phyloP scores from a whole-genome alignment of 2,329 filamentous ascomycete genomes.

The Clarireedia hainanense region DNA sequence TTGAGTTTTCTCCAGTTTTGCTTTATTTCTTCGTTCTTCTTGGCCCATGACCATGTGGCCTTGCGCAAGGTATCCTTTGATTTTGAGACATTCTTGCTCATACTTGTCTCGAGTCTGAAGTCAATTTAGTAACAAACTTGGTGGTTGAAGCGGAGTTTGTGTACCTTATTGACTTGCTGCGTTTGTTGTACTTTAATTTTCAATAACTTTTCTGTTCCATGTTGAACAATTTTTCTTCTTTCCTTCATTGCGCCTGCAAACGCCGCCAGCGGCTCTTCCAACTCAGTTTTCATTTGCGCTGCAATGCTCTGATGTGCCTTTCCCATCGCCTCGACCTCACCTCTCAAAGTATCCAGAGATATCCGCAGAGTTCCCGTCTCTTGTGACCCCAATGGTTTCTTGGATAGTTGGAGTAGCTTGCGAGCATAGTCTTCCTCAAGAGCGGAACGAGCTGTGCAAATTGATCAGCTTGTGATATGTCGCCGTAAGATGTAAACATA shows the following conservation, averaged over 20 bases:
- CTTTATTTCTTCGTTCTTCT: constrained; percentile 97
- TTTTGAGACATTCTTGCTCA: constrained; percentile 95
- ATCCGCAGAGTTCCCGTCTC: constrained; percentile 76
- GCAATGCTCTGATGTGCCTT: constrained; percentile 90
- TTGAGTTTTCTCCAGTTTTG: constrained; percentile 97
- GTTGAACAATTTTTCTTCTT: constrained; percentile 90
- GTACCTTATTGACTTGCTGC: constrained; percentile 79
- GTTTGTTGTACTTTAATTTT: constrained; percentile 94
- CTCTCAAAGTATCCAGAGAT: constrained; percentile 81
- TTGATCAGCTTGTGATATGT: not conserved
- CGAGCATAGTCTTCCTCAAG: constrained; percentile 96
- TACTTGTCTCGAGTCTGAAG: constrained; percentile 77
- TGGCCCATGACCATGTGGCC: constrained; percentile 99
- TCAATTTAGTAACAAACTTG: constrained; percentile 14
- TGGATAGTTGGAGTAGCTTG: constrained; percentile 76
- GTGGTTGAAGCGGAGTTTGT: constrained; percentile 17
- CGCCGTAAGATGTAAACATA: constrained; percentile 34
- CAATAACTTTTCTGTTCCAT: constrained; percentile 85
- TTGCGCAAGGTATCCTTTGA: constrained; percentile 96
- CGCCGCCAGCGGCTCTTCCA: constrained; percentile 86
- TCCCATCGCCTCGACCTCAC: constrained; percentile 85
- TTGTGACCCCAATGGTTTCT: constrained; percentile 81
- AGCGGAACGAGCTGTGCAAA: constrained; percentile 63
- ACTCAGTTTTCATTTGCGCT: constrained; percentile 87
- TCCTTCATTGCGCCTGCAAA: constrained; percentile 97